phyloP scores from a whole-genome alignment of 352 stramenopile species.

The Phytophthora megakarya region DNA sequence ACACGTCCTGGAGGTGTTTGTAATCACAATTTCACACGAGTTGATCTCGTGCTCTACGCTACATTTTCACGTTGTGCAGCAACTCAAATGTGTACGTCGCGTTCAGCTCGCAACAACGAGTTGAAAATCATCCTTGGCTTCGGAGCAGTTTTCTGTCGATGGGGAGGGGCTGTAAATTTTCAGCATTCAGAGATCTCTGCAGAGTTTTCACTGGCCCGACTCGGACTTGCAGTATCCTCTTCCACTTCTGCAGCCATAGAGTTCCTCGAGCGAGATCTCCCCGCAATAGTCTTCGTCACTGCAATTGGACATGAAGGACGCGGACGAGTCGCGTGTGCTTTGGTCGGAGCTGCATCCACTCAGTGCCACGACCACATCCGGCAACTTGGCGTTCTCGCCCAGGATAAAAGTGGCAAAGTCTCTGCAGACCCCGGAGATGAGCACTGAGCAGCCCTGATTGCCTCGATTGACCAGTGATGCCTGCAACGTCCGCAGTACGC shows the following conservation, averaged over 20 bases:
- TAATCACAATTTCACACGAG: too few species aligned
- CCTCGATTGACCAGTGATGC: constrained; percentile 38
- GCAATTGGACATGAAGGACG: constrained; percentile 26
- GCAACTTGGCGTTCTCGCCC: constrained; percentile 31
- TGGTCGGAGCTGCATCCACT: constrained; percentile 30
- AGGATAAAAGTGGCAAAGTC: constrained; percentile 38
- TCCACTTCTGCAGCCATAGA: constrained; percentile 23
- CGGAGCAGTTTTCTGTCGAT: constrained; percentile 3
- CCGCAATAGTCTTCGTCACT: constrained; percentile 28
- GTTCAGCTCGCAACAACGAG: too few species aligned
- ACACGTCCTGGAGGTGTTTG: too few species aligned
- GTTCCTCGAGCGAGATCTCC: constrained; percentile 18
- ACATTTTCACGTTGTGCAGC: not conserved
- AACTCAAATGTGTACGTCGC: not conserved
- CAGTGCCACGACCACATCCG: constrained; percentile 19
- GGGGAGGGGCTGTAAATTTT: not conserved
- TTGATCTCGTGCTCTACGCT: too few species aligned
- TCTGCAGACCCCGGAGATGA: constrained; percentile 32
- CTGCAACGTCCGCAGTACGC: constrained; percentile 35
- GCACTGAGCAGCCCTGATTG: constrained; percentile 38
- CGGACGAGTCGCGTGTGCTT: constrained; percentile 34
- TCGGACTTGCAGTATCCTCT: constrained; percentile 38
- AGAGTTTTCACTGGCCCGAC: constrained; percentile 28
- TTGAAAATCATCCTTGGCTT: not conserved
- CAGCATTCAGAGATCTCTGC: not conserved